These are phyloP conservation scores for Termitomyces sp. DNA, from an alignment of 768 basidiomycete genomes.

Conservation along the genomic window DNA sequence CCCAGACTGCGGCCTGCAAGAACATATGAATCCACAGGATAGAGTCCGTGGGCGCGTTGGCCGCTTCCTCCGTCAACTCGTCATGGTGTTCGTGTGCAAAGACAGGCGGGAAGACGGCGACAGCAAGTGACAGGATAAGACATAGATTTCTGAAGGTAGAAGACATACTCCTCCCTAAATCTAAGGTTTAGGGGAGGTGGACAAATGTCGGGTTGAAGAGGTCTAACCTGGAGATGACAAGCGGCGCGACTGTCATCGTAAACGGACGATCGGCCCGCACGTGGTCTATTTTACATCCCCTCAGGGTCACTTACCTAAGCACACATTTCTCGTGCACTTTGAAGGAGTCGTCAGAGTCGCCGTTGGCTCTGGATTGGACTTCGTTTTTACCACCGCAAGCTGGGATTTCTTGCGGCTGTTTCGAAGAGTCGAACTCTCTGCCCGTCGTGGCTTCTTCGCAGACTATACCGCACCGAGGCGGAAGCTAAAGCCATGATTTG, in stretches of 20 bases:
- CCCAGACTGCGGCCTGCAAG: slow-evolving; percentile 79
- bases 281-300: neutral
- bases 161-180: slow-evolving; percentile 4
- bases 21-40: slow-evolving; percentile 82
- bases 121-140: slow-evolving; percentile 6
- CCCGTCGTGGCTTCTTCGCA: slow-evolving; percentile 3
- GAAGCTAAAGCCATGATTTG: slow-evolving; percentile 43
- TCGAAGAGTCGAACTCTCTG: slow-evolving; percentile 4
- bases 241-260: neutral
- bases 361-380: slow-evolving; percentile 4
- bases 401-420: slow-evolving; percentile 4
- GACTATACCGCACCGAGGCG: slow-evolving; percentile 5
- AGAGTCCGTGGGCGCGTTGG: slow-evolving; percentile 63
- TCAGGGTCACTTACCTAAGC: slow-evolving; percentile 5
- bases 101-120: slow-evolving; percentile 13
- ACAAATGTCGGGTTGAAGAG: neutral
- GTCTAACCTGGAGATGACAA: slow-evolving; percentile 3
- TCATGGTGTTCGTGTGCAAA: slow-evolving; percentile 63
- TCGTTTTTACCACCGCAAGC: slow-evolving; percentile 3
- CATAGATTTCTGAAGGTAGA: slow-evolving; percentile 1
- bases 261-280: too few relatives aligned
- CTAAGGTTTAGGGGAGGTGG: slow-evolving; percentile 4
- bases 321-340: slow-evolving; percentile 1
- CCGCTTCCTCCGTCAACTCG: slow-evolving; percentile 55
- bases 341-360: slow-evolving; percentile 5